A percentile compares a stretch with the other conserved stretches of the same genome.
phyloP scores from a whole-genome alignment of 2,329 filamentous ascomycete species.

The Aspergillus amoenus region DNA sequence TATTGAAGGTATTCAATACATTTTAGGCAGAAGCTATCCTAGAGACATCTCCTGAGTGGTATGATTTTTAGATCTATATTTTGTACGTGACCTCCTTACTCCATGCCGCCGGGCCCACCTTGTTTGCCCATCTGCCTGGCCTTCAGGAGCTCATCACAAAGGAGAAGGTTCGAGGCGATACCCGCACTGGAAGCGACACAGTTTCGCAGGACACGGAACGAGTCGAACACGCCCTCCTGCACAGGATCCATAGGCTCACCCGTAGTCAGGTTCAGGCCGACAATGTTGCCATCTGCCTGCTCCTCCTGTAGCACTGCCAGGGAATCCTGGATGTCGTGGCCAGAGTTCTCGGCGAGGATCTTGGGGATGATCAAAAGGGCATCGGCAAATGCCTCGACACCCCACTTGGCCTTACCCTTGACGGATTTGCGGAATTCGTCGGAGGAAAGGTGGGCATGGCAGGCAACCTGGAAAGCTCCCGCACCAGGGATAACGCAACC shows the following conservation, averaged over 20 bases:
- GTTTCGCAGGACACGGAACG: slow-evolving; percentile 91
- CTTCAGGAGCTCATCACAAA: slow-evolving; percentile 97
- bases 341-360: slow-evolving; percentile 92
- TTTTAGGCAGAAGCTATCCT: slow-evolving; percentile 17
- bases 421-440: slow-evolving; percentile 84
- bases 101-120: slow-evolving; percentile 44
- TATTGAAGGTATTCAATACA: slow-evolving; percentile 18
- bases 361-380: slow-evolving; percentile 95
- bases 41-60: not conserved
- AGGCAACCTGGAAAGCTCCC: slow-evolving; percentile 94
- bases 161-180: slow-evolving; percentile 89
- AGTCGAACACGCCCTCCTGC: slow-evolving; percentile 90
- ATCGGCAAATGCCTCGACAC: slow-evolving; percentile 91
- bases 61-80: slow-evolving; percentile 16
- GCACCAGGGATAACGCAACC: slow-evolving; percentile 90
- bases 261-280: slow-evolving; percentile 81
- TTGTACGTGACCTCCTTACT: slow-evolving; percentile 34
- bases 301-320: slow-evolving; percentile 86
- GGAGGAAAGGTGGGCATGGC: slow-evolving; percentile 80
- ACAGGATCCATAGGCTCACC: slow-evolving; percentile 95
- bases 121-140: slow-evolving; percentile 81
- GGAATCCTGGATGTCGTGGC: slow-evolving; percentile 94
- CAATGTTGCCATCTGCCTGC: slow-evolving; percentile 75
- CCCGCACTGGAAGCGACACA: slow-evolving; percentile 90
- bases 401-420: slow-evolving; percentile 97